These are phyloP conservation scores for Aspergillus olivimuriae DNA, from an alignment of 495 filamentous ascomycete species.

Conservation along the genomic window DNA sequence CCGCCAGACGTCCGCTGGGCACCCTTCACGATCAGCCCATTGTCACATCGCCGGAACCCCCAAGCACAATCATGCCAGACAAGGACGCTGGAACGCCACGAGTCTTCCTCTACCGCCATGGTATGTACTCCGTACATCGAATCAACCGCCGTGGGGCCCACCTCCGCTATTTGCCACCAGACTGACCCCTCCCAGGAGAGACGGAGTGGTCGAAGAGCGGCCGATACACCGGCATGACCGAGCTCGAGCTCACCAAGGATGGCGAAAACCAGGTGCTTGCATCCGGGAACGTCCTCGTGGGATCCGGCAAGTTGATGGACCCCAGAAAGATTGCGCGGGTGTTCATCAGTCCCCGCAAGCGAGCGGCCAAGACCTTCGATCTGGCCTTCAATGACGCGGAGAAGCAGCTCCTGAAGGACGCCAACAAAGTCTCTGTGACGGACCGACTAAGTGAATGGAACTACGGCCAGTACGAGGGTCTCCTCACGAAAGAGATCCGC, in stretches of 20 bases:
- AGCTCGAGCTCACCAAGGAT: constrained; percentile 69
- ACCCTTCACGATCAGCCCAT: too few species aligned
- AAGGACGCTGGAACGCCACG: constrained; percentile 4
- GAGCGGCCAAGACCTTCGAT: constrained; percentile 71
- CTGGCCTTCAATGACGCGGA: constrained; percentile 52
- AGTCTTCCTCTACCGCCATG: constrained; percentile 7
- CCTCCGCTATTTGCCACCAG: neutral
- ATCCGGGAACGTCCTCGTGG: constrained; percentile 66
- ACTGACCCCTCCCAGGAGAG: constrained; percentile 41
- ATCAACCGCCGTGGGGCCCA: neutral
- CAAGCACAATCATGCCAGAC: constrained; percentile 8
- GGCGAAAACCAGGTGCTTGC: constrained; percentile 66
- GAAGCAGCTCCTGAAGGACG: constrained; percentile 11
- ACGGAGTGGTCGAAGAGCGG: constrained; percentile 88
- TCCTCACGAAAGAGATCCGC: constrained; percentile 60
- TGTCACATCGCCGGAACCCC: too few species aligned
- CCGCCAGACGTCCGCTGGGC: too few species aligned
- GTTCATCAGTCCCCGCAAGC: constrained; percentile 72
- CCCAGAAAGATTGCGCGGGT: constrained; percentile 66
- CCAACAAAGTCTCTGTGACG: constrained; percentile 48
- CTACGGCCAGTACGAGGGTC: constrained; percentile 83
- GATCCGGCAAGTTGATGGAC: constrained; percentile 69
- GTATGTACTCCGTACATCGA: neutral
- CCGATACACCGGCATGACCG: constrained; percentile 75
- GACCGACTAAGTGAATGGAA: constrained; percentile 77